These are phyloP conservation scores for Saccharomyces hybrid DNA, from an alignment of 1,139 yeast genomes.

Conservation along the genomic window DNA sequence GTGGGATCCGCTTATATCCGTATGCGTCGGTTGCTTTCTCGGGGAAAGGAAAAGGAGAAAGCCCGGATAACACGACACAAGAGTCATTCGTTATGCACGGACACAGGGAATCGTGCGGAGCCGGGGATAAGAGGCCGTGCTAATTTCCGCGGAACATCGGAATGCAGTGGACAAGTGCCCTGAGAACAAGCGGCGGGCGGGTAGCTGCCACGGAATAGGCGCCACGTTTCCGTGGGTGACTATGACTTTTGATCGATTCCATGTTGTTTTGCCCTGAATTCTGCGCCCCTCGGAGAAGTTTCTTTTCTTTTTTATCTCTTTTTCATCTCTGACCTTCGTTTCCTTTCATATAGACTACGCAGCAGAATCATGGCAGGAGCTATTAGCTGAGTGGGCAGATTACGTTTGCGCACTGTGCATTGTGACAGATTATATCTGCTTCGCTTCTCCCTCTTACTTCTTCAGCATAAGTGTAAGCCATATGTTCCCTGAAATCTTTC, in stretches of 20 bases:
- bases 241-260: neutral
- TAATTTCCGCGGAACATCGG: neutral
- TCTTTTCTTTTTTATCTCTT: neutral
- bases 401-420: neutral
- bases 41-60: neutral
- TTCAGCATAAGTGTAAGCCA: neutral
- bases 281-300: constrained; percentile 1
- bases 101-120: neutral
- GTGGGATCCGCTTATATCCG: neutral
- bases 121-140: neutral
- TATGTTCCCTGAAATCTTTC: neutral
- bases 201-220: neutral
- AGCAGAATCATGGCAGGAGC: neutral
- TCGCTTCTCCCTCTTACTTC: neutral
- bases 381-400: neutral
- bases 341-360: neutral
- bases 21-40: neutral
- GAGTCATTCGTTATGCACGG: neutral
- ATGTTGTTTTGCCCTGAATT: neutral
- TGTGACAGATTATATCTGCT: neutral
- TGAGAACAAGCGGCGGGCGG: neutral
- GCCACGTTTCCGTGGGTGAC: neutral
- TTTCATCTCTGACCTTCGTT: neutral
- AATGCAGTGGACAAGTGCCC: neutral
- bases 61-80: neutral